These are phyloP conservation scores for Colletotrichum costaricense DNA, from an alignment of 2,329 filamentous ascomycete genomes.

Conservation along the genomic window DNA sequence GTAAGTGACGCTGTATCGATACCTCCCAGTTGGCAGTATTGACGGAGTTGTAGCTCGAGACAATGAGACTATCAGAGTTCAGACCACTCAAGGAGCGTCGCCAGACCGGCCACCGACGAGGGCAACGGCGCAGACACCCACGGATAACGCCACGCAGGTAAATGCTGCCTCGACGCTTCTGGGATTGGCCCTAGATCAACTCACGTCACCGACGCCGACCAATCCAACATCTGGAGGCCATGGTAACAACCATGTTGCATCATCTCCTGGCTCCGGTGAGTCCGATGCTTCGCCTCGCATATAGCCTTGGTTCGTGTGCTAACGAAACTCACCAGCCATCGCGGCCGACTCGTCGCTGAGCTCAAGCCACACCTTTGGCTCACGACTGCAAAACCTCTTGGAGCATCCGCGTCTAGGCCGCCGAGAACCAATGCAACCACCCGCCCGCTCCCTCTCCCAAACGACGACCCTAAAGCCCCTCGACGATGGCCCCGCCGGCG, in stretches of 20 bases:
- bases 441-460: background rate
- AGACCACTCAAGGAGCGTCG: background rate
- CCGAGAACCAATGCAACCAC: background rate
- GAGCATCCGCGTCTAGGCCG: slow-evolving; percentile 34
- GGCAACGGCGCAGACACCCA: slow-evolving; percentile 5
- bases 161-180: slow-evolving; percentile 23
- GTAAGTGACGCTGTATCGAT: background rate
- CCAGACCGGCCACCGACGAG: slow-evolving; percentile 5
- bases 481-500: background rate
- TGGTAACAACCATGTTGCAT: background rate
- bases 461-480: background rate
- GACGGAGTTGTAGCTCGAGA: background rate
- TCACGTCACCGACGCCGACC: background rate
- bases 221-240: background rate
- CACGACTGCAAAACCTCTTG: slow-evolving; percentile 36
- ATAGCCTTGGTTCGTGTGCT: no score
- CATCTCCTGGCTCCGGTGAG: slow-evolving; percentile 16
- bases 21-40: background rate
- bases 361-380: slow-evolving; percentile 37
- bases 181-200: slow-evolving; percentile 12
- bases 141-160: slow-evolving; percentile 27
- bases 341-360: slow-evolving; percentile 35
- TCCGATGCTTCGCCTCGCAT: background rate
- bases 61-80: background rate
- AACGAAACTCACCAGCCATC: slow-evolving; percentile 18